These are phyloP conservation scores for Didymella pomorum DNA, from an alignment of 2,329 filamentous ascomycete species.

Conservation along the genomic window DNA sequence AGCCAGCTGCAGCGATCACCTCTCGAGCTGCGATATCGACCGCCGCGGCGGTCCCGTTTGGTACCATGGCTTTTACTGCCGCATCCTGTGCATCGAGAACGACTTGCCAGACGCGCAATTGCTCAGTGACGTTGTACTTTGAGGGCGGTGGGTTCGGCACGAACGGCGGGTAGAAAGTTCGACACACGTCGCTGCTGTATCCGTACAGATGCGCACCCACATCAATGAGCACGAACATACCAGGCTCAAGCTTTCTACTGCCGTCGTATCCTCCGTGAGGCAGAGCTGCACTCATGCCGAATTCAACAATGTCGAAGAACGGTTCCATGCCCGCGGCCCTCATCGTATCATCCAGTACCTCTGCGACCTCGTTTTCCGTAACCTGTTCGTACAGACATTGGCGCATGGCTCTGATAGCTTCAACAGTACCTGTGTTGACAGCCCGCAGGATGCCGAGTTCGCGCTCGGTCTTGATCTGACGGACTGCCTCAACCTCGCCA, in stretches of 20 bases:
- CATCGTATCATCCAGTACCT: conserved; percentile 64
- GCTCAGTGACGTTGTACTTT: conserved; percentile 52
- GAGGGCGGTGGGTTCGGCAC: conserved; percentile 26
- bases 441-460: conserved; percentile 67
- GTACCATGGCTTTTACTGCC: conserved; percentile 60
- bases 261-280: conserved; percentile 64
- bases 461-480: conserved; percentile 64
- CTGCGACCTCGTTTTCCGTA: conserved; percentile 65
- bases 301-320: conserved; percentile 71
- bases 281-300: conserved; percentile 63
- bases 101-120: conserved; percentile 66
- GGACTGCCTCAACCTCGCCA: conserved; percentile 64
- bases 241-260: conserved; percentile 59
- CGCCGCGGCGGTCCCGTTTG: conserved; percentile 64
- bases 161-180: conserved; percentile 63
- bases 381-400: conserved; percentile 64
- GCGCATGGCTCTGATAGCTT: conserved; percentile 66
- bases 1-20: conserved; percentile 66
- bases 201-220: conserved; percentile 69
- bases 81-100: conserved; percentile 69
- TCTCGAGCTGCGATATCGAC: conserved; percentile 68
- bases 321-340: conserved; percentile 62
- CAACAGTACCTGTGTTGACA: conserved; percentile 70
- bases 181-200: conserved; percentile 70
- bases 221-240: conserved; percentile 69